phyloP scores from a whole-genome alignment of 306 rosid species.

The Corylus avellana region DNA sequence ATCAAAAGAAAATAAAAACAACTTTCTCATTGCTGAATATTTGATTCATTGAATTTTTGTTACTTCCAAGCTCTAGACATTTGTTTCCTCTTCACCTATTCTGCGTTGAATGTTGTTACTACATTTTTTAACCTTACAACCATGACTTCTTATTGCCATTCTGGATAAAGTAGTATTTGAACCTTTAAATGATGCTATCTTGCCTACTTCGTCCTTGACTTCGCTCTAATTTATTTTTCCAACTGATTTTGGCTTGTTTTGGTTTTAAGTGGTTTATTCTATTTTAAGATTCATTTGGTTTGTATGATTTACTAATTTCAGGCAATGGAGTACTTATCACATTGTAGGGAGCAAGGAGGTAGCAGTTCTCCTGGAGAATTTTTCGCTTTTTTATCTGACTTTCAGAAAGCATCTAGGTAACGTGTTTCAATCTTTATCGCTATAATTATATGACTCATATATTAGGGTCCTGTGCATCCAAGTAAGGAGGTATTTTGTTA shows the following conservation, averaged over 20 bases:
- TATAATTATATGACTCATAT: background rate
- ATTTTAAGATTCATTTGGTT: conserved; percentile 29
- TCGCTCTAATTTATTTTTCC: background rate
- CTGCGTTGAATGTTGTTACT: background rate
- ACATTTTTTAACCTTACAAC: background rate
- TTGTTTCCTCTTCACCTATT: background rate
- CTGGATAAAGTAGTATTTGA: background rate
- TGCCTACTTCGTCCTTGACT: background rate
- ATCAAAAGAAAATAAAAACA: background rate
- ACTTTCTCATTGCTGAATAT: background rate
- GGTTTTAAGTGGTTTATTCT: conserved; percentile 10
- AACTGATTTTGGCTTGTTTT: background rate
- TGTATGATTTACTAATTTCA: conserved; percentile 37
- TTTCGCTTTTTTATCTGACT: conserved; percentile 60
- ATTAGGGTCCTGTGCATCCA: background rate
- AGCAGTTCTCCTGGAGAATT: conserved; percentile 68
- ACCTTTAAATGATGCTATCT: background rate
- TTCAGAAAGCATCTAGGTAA: conserved; percentile 91
- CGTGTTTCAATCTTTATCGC: background rate
- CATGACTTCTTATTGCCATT: background rate
- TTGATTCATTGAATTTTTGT: background rate
- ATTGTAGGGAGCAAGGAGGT: conserved; percentile 68
- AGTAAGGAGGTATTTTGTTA: background rate
- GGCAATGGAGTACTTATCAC: conserved; percentile 84
- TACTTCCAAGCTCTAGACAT: background rate